phyloP scores from a whole-genome alignment of 1,284 basidiomycete species.

The Microbotryum silenes-acaulis region DNA sequence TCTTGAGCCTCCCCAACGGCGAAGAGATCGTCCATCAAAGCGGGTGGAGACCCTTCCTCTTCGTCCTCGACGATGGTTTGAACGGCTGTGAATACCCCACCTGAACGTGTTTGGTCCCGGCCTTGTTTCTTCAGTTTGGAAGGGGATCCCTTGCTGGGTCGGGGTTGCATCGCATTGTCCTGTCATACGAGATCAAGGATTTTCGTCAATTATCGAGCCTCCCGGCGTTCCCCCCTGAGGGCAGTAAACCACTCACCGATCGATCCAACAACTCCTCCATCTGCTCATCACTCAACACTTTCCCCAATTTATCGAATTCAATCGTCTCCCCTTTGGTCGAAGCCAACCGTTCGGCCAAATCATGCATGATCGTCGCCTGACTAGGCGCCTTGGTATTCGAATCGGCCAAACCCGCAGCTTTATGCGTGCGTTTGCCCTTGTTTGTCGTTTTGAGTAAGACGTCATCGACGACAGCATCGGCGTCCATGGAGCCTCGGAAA shows the following conservation, averaged over 20 bases:
- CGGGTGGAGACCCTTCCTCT: neutral
- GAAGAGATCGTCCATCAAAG: neutral
- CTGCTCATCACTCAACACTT: neutral
- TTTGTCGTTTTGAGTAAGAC: no score
- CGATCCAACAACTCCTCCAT: slow-evolving; percentile 1
- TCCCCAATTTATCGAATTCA: neutral
- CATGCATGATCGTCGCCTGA: neutral
- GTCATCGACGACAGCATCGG: no score
- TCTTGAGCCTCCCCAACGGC: neutral
- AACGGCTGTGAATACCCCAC: neutral
- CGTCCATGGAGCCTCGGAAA: no score
- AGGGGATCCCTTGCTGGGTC: neutral
- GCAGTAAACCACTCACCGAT: neutral
- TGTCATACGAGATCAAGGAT: no score
- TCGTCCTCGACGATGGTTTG: slow-evolving; percentile 2
- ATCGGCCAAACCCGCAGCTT: no score
- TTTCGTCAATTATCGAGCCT: neutral
- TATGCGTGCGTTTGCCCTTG: no score
- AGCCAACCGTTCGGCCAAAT: neutral
- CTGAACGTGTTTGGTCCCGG: neutral
- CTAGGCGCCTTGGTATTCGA: no score
- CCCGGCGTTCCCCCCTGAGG: neutral
- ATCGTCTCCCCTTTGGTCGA: neutral
- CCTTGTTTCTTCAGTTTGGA: neutral
- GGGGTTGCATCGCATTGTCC: neutral